Evolutionary conservation across 2,329 filamentous ascomycete genomes (phyloP), one percentile per base, ranked within the genome.

Genomic region (Diaporthe nobilis): DNA sequence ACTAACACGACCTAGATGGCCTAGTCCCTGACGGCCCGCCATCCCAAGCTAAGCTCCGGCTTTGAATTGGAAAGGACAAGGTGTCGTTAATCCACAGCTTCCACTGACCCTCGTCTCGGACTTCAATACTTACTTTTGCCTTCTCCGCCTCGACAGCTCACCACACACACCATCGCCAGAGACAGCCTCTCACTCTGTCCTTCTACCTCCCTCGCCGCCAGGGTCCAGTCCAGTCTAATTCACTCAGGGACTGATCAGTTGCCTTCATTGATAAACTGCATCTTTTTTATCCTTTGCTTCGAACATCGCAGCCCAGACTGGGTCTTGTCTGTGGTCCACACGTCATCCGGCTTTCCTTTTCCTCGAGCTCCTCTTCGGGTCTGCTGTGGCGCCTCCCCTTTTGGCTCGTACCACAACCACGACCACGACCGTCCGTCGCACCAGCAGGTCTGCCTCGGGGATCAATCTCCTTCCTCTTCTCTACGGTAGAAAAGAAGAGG

Each of bases 361-460:
- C 53, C 55, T 55, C 72, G 53, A 55, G 57, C 71, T 72, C 47
- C 47, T 31, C 68, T 58, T 70, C 51, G 61, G 25, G 47, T 39
- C 42, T 49, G 31, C 73, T 65, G 73, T 53, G 75, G 55, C 61
- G 53, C 44, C 22, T 63, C 39, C 65, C 53, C 44, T 74, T 51
- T 37, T 57, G 49, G n/a, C 6, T 58, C 65, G 65, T 70, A 28
- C 53, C 22, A 39, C 53, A n/a, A 39, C 10, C 39, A 34, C 53
- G 31, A 42, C 65, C 44, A 39, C 47, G 13, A 75, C 37, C n/a
- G 42, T 70, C 28, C 55, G 49, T 67, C 53, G 25, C 71, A 73
- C 71, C 68, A 77, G 73, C 75, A 75, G 53, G 73, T 57, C 68
- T 63, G 51, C 61, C n/a, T 34, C 53, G 60, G 44, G 47, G 28